Base-by-base conservation (phyloP, 805 yeast genomes). In the Kuraishia floccosa region DNA sequence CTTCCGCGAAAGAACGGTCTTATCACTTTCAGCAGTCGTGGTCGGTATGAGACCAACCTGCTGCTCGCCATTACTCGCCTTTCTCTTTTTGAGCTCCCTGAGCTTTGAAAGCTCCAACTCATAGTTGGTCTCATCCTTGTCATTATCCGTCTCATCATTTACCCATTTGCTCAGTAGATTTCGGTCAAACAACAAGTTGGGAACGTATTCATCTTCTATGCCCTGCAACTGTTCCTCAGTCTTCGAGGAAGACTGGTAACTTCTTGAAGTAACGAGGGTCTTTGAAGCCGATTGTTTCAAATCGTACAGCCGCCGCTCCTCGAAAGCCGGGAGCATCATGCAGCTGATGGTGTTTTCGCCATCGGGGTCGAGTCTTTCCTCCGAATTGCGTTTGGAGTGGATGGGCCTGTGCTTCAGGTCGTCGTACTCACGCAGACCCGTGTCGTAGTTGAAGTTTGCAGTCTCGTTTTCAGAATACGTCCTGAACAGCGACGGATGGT, bases 161-260 rank as follows among this genome's bases (percentile, higher is more conserved):
- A 58, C 58, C 81, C 81, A 75, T 32, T 58, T 56, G 30, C 56
- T 49, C 1, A 72, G 39, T 44, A 55, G 50, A 17, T 67, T 63
- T n/a, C n/a, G n/a, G 25, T 62, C 43, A n/a, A 75, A 76, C 41
- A 76, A 76, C 18, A 81, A 57, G 29, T 77, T 82, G 0, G 89
- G 89, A 11, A 82, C 66, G 43, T 80, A 81, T 44, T 82, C 91
- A 47, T 80, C 89, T 43, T 75, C 79, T 40, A 79, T 56, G n/a
- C n/a, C n/a, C n/a, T n/a, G n/a, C n/a, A n/a, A n/a, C n/a, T n/a
- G n/a, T n/a, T n/a, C n/a, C n/a, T n/a, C n/a, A n/a, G n/a, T n/a
- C n/a, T n/a, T n/a, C n/a, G n/a, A n/a, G n/a, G n/a, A n/a, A n/a
- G n/a, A n/a, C n/a, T n/a, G n/a, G n/a, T n/a, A n/a, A n/a, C n/a